Base-by-base conservation (phyloP, 2,329 filamentous ascomycete genomes). In the Xylaria polymorpha region DNA sequence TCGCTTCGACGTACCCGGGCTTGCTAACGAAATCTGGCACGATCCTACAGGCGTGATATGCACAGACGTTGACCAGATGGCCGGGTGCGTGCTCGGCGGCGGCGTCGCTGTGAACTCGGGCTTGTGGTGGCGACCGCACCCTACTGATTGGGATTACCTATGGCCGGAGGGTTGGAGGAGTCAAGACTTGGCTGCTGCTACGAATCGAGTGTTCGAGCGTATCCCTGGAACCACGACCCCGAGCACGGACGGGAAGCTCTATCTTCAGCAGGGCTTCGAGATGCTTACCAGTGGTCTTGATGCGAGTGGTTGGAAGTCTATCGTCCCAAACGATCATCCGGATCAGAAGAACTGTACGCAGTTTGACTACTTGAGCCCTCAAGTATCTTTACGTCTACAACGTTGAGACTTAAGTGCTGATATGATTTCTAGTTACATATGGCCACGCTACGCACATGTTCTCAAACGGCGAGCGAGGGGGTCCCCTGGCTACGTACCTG, bases 161-260 rank as follows among this genome's bases (percentile, higher is more conserved):
- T 94, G 92, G 82, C 91, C 91, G 1, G 72, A 81, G 1, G 91
- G 91, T 35, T 94, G 91, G 91, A 90, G 91, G 78, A 84, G 87
- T 35, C 77, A 81, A 7, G 90, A 93, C 73, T 85, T 93, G 74
- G 80, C 81, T 69, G 76, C 81, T 15, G 87, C 91, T 1, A 87
- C 89, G 2, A 80, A 85, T 29, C 85, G 87, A 61, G 87, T 90
- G 8, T 94, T 93, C 77, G 79, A 82, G 41, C 86, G 90, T 18
- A 93, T 92, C 69, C 90, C 90, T 0, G 91, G 91, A 50, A 92
- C 90, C 0, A 87, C 86, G 39, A 81, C 82, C 50, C 90, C 91
- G 0, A 93, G 90, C 1, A 82, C 82, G 72, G 90, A 94, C 74
- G 88, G 88, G 55, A 83, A 88, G 76, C 82, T 88, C 20, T 93